These are phyloP conservation scores for Patellaria atrata DNA, from an alignment of 495 filamentous ascomycete genomes.

Conservation along the genomic window DNA sequence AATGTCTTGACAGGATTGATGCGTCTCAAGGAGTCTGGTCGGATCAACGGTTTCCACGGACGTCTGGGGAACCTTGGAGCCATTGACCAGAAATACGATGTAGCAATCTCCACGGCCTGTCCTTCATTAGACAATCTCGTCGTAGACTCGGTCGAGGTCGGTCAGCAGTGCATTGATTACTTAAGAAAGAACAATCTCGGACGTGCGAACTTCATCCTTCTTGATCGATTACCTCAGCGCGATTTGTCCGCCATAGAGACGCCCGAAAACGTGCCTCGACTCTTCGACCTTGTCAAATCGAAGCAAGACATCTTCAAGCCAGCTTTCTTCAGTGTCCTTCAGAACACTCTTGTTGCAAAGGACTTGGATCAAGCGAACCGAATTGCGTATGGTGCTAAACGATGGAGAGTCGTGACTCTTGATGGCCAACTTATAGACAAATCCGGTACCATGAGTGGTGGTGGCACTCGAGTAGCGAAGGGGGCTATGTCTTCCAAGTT, in stretches of 20 bases:
- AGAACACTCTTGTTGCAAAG: slow-evolving; percentile 86
- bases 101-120: slow-evolving; percentile 94
- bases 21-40: slow-evolving; percentile 87
- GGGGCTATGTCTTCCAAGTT: slow-evolving; percentile 95
- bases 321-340: slow-evolving; percentile 85
- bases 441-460: slow-evolving; percentile 96
- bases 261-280: slow-evolving; percentile 76
- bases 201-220: slow-evolving; percentile 90
- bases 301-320: slow-evolving; percentile 79
- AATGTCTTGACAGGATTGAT: slow-evolving; percentile 84
- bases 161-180: slow-evolving; percentile 95
- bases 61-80: slow-evolving; percentile 90
- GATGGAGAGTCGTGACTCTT: slow-evolving; percentile 93
- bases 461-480: slow-evolving; percentile 72
- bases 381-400: slow-evolving; percentile 80
- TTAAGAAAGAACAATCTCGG: slow-evolving; percentile 93
- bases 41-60: slow-evolving; percentile 93
- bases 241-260: slow-evolving; percentile 69
- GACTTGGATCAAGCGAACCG: slow-evolving; percentile 88
- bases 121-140: slow-evolving; percentile 85
- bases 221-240: slow-evolving; percentile 66
- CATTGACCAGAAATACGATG: slow-evolving; percentile 86
- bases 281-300: slow-evolving; percentile 85
- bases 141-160: slow-evolving; percentile 85
- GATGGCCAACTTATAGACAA: slow-evolving; percentile 93